Conservation (phyloP, 352 stramenopile genomes). For the Phytopythium boreale region DNA sequence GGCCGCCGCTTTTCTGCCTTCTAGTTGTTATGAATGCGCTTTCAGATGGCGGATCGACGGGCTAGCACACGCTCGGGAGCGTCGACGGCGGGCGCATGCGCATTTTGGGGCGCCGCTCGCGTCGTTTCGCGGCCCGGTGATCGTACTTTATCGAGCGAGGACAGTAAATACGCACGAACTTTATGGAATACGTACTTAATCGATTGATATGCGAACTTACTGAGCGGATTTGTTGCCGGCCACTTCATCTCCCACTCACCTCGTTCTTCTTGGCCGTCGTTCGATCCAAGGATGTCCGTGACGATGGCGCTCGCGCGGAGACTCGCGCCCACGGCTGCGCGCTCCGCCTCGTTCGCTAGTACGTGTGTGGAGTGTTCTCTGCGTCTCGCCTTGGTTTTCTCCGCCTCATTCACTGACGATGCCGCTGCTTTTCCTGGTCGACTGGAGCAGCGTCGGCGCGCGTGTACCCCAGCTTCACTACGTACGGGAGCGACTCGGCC, state of each 20-base stretch:
- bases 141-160: background rate
- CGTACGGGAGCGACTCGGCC: slow-evolving; percentile 68
- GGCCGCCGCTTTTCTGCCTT: background rate
- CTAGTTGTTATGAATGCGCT: no score
- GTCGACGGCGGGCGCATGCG: background rate
- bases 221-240: background rate
- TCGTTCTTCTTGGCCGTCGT: background rate
- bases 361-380: background rate
- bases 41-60: no score
- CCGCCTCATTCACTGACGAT: background rate
- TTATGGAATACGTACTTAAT: background rate
- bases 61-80: no score
- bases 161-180: background rate
- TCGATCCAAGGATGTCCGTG: background rate
- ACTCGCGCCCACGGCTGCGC: background rate
- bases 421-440: background rate
- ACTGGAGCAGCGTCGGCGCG: slow-evolving; percentile 40
- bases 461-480: slow-evolving; percentile 73
- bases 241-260: no score
- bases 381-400: background rate
- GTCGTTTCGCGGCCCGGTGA: background rate
- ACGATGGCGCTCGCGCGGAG: slow-evolving; percentile 10
- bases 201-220: background rate
- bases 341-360: slow-evolving; percentile 15
- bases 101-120: background rate